Evolutionary conservation across 495 filamentous ascomycete species (phyloP), one percentile per base, ranked within the genome.

Genomic region (Pyrenula massariospora): DNA sequence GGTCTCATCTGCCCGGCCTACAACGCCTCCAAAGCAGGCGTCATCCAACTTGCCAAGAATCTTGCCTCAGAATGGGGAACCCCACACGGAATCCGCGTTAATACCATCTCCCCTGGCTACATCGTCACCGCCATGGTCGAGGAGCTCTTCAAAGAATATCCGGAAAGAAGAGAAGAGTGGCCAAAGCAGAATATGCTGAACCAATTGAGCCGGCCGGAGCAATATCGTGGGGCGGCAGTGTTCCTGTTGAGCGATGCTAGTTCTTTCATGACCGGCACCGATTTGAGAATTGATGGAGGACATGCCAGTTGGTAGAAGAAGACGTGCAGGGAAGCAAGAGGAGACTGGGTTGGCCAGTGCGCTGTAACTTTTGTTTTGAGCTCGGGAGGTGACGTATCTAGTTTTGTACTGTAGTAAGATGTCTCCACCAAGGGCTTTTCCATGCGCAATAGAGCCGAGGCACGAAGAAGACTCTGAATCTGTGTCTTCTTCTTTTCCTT

Each of bases 101-200:
- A 97, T 73, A 94, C 91, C 48, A 84, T 96, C 62, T 95, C 89
- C 12, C 92, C 92, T 0, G 92, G 92, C 25, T 97, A 97, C 66
- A 96, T 96, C 60, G 82, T 93, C 54, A 95, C 91, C n/a, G 78
- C 81, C 25, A 94, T 95, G 90, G 89, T 92, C 11, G 83, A 87
- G 65, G 78, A 82, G 50, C 75, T 95, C 25, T 92, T 95, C 61
- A 72, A 84, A 48, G 65, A 84, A 54, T 88, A 76, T 62, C 88
- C 89, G 5, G 89, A 95, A 70, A 78, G 89, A 36, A 74, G 74
- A 56, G 77, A 79, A 23, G 82, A 85, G 53, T 96, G 91, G 91
- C 82, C 87, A 50, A 84, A 80, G 63, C 83, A 91, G 65, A 95
- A 95, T 65, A 95, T 96, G 91, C 77, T 96, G 48, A 83, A 84